A percentile compares a stretch with the other conserved stretches of the same genome.
Conservation (phyloP, 1,139 yeast genomes). For the Pichia sp. region DNA sequence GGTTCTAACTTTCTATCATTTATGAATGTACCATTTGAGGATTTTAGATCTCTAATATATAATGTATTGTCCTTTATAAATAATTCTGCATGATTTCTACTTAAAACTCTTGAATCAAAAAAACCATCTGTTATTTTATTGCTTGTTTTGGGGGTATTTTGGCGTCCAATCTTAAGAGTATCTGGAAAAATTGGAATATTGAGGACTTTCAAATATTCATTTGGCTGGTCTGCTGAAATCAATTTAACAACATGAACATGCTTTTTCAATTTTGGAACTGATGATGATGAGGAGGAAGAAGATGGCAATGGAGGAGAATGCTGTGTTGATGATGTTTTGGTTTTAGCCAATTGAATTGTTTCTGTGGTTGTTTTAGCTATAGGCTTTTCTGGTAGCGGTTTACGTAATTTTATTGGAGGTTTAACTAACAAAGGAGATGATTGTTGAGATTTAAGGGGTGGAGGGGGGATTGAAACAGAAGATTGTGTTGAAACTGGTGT, state of each 20-base stretch:
- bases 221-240: conserved; percentile 61
- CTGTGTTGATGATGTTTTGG: neutral
- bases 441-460: neutral
- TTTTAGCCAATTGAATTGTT: neutral
- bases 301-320: neutral
- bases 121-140: conserved; percentile 83
- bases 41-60: conserved; percentile 77
- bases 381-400: neutral
- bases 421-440: neutral
- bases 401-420: neutral
- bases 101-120: conserved; percentile 87
- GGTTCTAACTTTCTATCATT: conserved; percentile 65
- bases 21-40: conserved; percentile 91
- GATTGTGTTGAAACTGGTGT: neutral
- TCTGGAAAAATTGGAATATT: conserved; percentile 80
- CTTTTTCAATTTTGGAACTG: conserved; percentile 15
- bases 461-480: neutral
- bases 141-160: conserved; percentile 62
- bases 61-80: conserved; percentile 56
- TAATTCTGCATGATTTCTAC: conserved; percentile 89
- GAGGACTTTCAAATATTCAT: conserved; percentile 64
- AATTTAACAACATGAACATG: conserved; percentile 50
- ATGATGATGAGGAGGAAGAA: neutral
- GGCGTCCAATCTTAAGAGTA: conserved; percentile 82
- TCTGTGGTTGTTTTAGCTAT: neutral